Evolutionary conservation across 2,329 filamentous ascomycete species (phyloP).

Genomic region (Cytospora schulzeri): DNA sequence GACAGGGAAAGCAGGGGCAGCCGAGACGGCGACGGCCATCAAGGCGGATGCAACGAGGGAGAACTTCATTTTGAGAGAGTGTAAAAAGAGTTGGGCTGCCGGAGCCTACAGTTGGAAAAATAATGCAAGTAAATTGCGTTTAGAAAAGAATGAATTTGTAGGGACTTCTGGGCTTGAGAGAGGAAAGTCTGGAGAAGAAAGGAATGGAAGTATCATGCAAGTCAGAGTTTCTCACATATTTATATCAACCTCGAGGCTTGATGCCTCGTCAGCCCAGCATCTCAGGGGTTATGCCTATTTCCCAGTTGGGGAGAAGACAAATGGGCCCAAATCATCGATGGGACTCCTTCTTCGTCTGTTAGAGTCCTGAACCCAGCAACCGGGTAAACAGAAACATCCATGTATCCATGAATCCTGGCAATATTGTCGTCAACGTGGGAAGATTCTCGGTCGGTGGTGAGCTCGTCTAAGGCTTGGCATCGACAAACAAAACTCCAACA

Average conservation of each 20-base stretch:
- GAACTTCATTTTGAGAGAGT: constrained; percentile 25
- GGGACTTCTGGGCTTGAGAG: constrained; percentile 15
- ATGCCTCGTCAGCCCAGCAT: not conserved
- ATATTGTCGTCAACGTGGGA: constrained; percentile 4
- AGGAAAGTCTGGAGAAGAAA: constrained; percentile 16
- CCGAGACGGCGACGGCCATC: constrained; percentile 14
- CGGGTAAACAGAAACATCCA: not conserved
- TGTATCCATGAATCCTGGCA: not conserved
- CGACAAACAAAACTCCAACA: constrained; percentile 13
- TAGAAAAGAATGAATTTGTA: constrained; percentile 20
- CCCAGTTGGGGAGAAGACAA: not conserved
- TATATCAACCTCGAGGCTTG: constrained; percentile 11
- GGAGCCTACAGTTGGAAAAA: constrained; percentile 23
- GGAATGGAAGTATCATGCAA: not conserved
- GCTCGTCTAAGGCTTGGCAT: constrained; percentile 18
- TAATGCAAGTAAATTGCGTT: not conserved
- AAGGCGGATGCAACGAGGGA: constrained; percentile 10
- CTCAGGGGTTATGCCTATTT: constrained; percentile 8
- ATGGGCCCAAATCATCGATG: constrained; percentile 4
- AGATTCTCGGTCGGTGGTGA: constrained; percentile 17
- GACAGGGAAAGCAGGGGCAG: constrained; percentile 9
- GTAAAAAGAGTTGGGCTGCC: constrained; percentile 16
- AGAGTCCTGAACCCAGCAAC: not conserved
- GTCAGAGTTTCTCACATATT: not conserved
- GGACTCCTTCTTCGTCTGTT: not conserved